Evolutionary conservation across 2,329 filamentous ascomycete genomes (phyloP), one percentile per base, ranked within the genome.

Genomic region (Colletotrichum sp.): DNA sequence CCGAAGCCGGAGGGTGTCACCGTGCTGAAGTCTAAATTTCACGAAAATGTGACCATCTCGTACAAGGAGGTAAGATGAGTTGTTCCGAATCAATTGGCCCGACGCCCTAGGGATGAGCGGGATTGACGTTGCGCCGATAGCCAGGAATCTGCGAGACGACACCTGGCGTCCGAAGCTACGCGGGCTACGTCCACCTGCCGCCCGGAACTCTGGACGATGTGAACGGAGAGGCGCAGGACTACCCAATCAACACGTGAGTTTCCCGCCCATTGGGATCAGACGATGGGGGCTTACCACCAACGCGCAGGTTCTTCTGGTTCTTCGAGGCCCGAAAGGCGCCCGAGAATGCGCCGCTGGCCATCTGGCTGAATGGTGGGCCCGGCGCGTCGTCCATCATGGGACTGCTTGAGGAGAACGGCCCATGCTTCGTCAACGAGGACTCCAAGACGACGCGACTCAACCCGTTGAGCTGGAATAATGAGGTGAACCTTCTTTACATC

Each of bases 121-220:
- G n/a, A 8, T 7, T 69, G 32, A 44, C 34, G 55, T 28, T 36
- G 28, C 13, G 52, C 49, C 65, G 13, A 24, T n/a, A 89, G 92
- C 90, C 72, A 90, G 92, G 85, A 82, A 87, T 82, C 90, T 93
- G 78, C 86, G 90, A 80, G 91, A 93, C 84, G 68, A 88, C 78
- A 82, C 87, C 69, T 85, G 93, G 85, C 86, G 92, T 86, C 89
- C 94, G 84, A 90, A 93, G 84, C 84, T 94, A 92, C 82, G 88
- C 91, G 10, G 93, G 93, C 78, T 93, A 94, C 84, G 89, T 94
- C 69, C 87, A 87, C 76, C 82, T 93, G 69, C 87, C 91, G 24
- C 82, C 90, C 3, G 84, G 82, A 62, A 78, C 81, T 36, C 65
- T 79, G 32, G 82, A 88, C 39, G 83, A 83, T 63, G 77, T 78